Conservation (phyloP, 2,329 filamentous ascomycete species). For the Fusarium devonianum region DNA sequence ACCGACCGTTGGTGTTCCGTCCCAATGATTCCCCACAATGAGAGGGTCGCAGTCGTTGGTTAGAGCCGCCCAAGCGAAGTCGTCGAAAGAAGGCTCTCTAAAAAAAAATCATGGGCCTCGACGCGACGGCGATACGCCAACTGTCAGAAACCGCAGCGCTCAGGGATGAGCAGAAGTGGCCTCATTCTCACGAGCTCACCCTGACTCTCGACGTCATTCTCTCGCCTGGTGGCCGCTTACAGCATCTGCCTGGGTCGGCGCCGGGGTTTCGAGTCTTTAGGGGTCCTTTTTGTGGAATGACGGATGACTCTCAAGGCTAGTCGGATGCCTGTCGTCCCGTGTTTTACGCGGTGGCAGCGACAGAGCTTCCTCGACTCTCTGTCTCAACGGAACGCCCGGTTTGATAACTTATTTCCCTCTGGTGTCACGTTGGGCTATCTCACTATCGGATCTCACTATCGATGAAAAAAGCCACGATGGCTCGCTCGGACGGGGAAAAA, state of each 20-base stretch:
- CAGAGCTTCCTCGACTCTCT: no score
- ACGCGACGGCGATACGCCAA: conserved; percentile 23
- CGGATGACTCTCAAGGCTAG: conserved; percentile 18
- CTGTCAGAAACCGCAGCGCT: conserved; percentile 13
- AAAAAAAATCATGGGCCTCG: conserved; percentile 3
- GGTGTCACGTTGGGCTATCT: conserved; percentile 3
- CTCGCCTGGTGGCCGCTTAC: conserved; percentile 10
- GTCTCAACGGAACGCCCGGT: no score
- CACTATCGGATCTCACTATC: no score
- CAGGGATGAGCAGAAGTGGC: conserved; percentile 5
- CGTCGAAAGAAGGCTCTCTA: conserved; percentile 31
- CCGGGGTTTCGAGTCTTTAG: conserved; percentile 30
- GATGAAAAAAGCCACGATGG: no score
- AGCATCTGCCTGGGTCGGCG: background rate
- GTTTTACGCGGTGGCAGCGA: conserved; percentile 21
- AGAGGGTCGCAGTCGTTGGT: conserved; percentile 1
- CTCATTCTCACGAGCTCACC: conserved; percentile 16
- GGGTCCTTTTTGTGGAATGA: conserved; percentile 13
- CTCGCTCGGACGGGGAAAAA: no score
- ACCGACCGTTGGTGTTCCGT: conserved; percentile 13
- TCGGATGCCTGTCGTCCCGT: conserved; percentile 18
- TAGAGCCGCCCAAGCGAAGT: conserved; percentile 32
- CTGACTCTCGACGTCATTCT: conserved; percentile 31
- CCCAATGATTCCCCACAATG: conserved; percentile 13
- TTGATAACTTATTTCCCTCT: no score